A percentile compares a stretch with the other conserved stretches of the same genome.
Conservation (phyloP, 2,329 filamentous ascomycete genomes). For the Coniochaeta ligniaria region DNA sequence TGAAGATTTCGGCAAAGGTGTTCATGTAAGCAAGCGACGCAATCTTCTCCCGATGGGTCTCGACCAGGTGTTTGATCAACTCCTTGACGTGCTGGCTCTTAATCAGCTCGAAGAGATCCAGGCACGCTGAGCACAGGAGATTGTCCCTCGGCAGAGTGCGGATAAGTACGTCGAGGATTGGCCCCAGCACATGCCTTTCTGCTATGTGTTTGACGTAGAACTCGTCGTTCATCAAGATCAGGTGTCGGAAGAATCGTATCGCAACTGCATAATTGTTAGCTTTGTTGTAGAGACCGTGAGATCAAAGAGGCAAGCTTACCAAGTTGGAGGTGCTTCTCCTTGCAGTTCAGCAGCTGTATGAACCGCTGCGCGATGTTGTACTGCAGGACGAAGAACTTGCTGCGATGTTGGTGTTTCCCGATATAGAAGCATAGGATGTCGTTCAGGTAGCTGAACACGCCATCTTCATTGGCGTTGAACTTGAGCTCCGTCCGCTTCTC, state of each 20-base stretch:
- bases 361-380: constrained; percentile 74
- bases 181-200: constrained; percentile 72
- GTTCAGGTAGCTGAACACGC: constrained; percentile 84
- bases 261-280: constrained; percentile 48
- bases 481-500: constrained; percentile 62
- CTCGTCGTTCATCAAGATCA: constrained; percentile 80
- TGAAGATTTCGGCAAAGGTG: constrained; percentile 71
- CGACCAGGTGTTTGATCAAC: constrained; percentile 75
- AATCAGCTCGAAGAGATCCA: constrained; percentile 91
- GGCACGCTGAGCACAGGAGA: constrained; percentile 82
- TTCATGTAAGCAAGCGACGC: constrained; percentile 73
- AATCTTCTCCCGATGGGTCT: constrained; percentile 74
- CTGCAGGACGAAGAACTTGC: constrained; percentile 79
- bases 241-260: constrained; percentile 86
- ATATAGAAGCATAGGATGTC: constrained; percentile 94
- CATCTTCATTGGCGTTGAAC: constrained; percentile 75
- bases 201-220: constrained; percentile 84
- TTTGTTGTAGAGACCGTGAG: neutral
- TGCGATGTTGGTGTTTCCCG: constrained; percentile 77
- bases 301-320: constrained; percentile 46
- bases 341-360: constrained; percentile 71
- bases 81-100: constrained; percentile 75
- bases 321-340: constrained; percentile 88
- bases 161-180: constrained; percentile 76
- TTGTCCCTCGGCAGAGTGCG: constrained; percentile 89